Evolutionary conservation across 352 stramenopile species (phyloP).

Genomic region (Phytophthora sp.): DNA sequence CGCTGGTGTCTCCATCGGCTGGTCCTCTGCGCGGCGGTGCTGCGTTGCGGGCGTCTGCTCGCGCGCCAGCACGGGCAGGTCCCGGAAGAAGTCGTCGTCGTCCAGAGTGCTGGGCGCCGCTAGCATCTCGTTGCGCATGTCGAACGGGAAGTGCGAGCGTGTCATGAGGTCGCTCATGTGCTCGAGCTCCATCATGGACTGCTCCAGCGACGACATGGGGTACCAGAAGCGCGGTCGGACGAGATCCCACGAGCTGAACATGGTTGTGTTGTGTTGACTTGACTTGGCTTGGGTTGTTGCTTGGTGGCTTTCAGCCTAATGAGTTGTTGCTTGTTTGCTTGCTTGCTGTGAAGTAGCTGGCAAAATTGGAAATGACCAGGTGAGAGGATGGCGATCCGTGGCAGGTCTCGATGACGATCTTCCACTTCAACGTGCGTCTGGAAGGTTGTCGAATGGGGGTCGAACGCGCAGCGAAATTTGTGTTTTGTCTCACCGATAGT

Average conservation of each 20-base stretch:
- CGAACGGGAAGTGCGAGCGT: conserved; percentile 24
- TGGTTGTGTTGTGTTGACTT: conserved; percentile 7
- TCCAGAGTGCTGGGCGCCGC: conserved; percentile 27
- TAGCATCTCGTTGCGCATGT: conserved; percentile 24
- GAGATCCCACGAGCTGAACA: conserved; percentile 55
- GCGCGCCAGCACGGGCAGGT: conserved; percentile 36
- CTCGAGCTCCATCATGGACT: conserved; percentile 52
- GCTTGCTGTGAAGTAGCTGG: not conserved
- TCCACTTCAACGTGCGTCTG: conserved; percentile 4
- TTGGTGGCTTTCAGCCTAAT: too few relatives aligned
- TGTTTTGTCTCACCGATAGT: not conserved
- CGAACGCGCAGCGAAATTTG: conserved; percentile 10
- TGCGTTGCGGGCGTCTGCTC: conserved; percentile 13
- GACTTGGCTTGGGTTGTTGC: not conserved
- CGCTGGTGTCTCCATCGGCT: not conserved
- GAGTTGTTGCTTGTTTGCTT: not conserved
- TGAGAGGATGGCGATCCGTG: not conserved
- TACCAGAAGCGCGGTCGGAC: conserved; percentile 53
- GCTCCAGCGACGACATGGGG: conserved; percentile 53
- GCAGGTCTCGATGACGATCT: not conserved
- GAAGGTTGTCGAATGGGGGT: conserved; percentile 11
- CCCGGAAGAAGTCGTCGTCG: conserved; percentile 62
- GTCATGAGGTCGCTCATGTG: conserved; percentile 40
- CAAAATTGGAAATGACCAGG: conserved; percentile 17
- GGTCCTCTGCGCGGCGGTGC: not conserved